Evolutionary conservation across 2,329 filamentous ascomycete species (phyloP), one percentile per base, ranked within the genome.

Genomic region (Aureobasidium uvarum): DNA sequence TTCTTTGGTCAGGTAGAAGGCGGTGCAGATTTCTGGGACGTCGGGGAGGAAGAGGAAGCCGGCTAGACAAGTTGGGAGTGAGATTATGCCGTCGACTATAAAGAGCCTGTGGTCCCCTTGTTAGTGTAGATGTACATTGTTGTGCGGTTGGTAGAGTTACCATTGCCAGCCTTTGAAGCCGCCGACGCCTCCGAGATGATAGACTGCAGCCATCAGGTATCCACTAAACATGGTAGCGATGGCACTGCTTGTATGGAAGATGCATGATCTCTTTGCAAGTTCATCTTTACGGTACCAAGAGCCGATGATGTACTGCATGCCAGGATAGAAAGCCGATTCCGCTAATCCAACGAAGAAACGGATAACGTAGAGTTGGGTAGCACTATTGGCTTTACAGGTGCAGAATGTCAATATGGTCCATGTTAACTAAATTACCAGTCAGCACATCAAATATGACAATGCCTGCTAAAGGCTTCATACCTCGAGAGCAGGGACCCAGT

Each of bases 251-350:
- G 79, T 80, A 64, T 83, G 81, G 69, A 84, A 84, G 11, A 84
- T 83, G 60, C 80, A 83, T 1, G 80, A 79, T 16, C 82, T 73
- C 66, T 84, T 84, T 0, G 81, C 81, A 0, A 84, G 74, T 67
- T 84, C 82, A 46, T 80, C 77, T 60, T 76, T 76, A 8, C 80
- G 75, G 67, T 84, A 84, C 82, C 81, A 84, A 0, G 76, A 79
- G 1, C 81, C 81, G 23, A 84, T 80, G 23, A 83, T 79, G 65
- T 80, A 82, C 64, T 82, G 80, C 76, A 82, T 82, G 2, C 81
- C 82, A 0, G 81, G 81, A 62, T 83, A 84, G 68, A 83, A 83
- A 0, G 79, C 80, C 20, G 77, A 79, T 68, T 84, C 81, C 0
- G 78, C 78, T 11, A 84, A 74, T 75, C 78, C 81, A 36, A 83